phyloP scores from a whole-genome alignment of 1,139 yeast genomes.

The Yamadazyma friedrichii region DNA sequence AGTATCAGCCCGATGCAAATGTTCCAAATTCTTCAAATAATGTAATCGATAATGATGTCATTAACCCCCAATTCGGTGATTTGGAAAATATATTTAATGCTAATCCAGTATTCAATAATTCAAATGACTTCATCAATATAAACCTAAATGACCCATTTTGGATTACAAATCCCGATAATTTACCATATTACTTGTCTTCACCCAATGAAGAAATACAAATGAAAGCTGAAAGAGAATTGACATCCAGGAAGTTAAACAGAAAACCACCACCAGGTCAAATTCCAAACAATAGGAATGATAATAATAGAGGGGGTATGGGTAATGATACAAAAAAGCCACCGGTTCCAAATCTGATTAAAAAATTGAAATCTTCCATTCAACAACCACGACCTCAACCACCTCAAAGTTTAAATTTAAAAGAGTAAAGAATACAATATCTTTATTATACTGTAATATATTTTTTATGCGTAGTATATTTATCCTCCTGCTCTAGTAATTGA shows the following conservation, averaged over 20 bases:
- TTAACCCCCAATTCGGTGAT: constrained; percentile 1
- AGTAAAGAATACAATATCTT: constrained; percentile 1
- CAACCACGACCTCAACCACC: constrained; percentile 10
- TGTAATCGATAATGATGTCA: background rate
- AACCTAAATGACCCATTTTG: constrained; percentile 44
- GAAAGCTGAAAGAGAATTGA: constrained; percentile 8
- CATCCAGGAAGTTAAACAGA: background rate
- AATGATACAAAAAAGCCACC: background rate
- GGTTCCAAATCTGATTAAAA: background rate
- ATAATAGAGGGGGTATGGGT: background rate
- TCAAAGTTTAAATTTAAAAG: no score
- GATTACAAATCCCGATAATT: constrained; percentile 42
- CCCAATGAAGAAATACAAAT: constrained; percentile 30
- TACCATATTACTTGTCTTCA: constrained; percentile 38
- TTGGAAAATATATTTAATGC: constrained; percentile 4
- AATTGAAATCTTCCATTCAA: constrained; percentile 2
- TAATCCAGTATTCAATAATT: constrained; percentile 7
- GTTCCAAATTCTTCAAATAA: background rate
- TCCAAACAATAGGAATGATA: background rate
- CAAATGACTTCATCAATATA: constrained; percentile 18
- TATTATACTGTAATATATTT: no score
- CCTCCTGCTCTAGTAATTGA: background rate
- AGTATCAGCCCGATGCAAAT: background rate
- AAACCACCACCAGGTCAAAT: background rate
- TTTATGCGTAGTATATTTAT: no score